These are phyloP conservation scores for Amoeboaphelidium occidentale DNA, from an alignment of 371 early-diverging fungal species.

Conservation along the genomic window DNA sequence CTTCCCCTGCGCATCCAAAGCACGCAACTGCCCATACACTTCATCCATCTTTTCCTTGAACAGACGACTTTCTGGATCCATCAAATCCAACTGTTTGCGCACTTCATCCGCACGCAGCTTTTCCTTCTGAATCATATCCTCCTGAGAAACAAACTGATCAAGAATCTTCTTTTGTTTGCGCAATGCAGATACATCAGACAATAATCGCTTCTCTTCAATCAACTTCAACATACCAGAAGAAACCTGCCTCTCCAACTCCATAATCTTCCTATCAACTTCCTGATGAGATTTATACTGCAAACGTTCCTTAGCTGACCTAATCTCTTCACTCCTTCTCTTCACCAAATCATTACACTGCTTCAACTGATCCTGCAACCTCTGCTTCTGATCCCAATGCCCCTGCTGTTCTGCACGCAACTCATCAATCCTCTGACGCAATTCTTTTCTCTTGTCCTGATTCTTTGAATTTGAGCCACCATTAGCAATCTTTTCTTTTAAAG, in stretches of 20 bases:
- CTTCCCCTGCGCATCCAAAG: slow-evolving; percentile 12
- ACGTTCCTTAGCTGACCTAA: slow-evolving; percentile 44
- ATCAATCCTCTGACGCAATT: slow-evolving; percentile 28
- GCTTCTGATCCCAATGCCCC: background rate
- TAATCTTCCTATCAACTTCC: slow-evolving; percentile 51
- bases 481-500: background rate
- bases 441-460: slow-evolving; percentile 16
- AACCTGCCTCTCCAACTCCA: slow-evolving; percentile 46
- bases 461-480: background rate
- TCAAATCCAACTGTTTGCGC: background rate
- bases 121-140: slow-evolving; percentile 41
- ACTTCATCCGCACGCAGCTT: slow-evolving; percentile 13
- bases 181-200: slow-evolving; percentile 49
- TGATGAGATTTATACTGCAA: slow-evolving; percentile 43
- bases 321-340: slow-evolving; percentile 26
- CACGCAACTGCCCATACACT: slow-evolving; percentile 12
- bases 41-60: slow-evolving; percentile 8
- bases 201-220: slow-evolving; percentile 61
- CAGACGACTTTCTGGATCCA: slow-evolving; percentile 1
- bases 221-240: slow-evolving; percentile 44
- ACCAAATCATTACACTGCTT: slow-evolving; percentile 24
- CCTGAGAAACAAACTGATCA: slow-evolving; percentile 29
- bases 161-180: slow-evolving; percentile 51
- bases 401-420: slow-evolving; percentile 30
- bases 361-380: slow-evolving; percentile 9